Base-by-base conservation (phyloP, 1,284 basidiomycete species). In the Irpex lacteus region DNA sequence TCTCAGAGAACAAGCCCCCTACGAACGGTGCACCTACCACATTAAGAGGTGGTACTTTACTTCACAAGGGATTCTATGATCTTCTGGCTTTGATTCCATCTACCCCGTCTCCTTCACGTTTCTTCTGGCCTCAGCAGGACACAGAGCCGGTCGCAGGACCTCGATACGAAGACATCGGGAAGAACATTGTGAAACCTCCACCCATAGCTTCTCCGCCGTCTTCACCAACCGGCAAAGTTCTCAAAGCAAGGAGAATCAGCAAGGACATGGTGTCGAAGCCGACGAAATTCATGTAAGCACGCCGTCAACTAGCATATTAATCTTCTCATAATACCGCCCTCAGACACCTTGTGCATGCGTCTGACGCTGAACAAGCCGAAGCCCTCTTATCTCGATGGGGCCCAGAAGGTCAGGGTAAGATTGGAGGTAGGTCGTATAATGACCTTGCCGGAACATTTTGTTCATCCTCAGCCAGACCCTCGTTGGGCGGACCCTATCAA, bases 281-380 rank as follows among this genome's bases (percentile, higher is more conserved):
- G 1, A 92, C 82, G 21, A 89, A 87, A 70, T 96, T 96, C 74
- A 82, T 93, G 94, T 96, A 80, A 77, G 92, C 85, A 63, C 59
- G 54, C 69, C 32, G 32, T 60, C 11, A 9, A 58, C 26, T 13
- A n/a, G 15, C 62, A 53, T 19, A 44, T 60, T 52, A 54, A 67
- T 61, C 65, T 65, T 56, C 67, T 63, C 11, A 44, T 62, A 68
- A 68, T 61, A 66, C 38, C 69, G 72, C 67, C 70, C 62, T 40
- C 71, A 96, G 95, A 60, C 96, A 98, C 77, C 85, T 97, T 65
- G 90, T 96, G 21, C 96, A 98, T 78, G 95, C 96, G 18, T 96
- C 94, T 63, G 94, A 97, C 76, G 93, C 89, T 21, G 94, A 95
- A 77, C 94, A 98, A 75, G 89, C 94, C 36, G 92, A 94, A 73